Evolutionary conservation across 257 asterid genomes (phyloP), one percentile per base, ranked within the genome.

Genomic region (Scutellaria galericulata): DNA sequence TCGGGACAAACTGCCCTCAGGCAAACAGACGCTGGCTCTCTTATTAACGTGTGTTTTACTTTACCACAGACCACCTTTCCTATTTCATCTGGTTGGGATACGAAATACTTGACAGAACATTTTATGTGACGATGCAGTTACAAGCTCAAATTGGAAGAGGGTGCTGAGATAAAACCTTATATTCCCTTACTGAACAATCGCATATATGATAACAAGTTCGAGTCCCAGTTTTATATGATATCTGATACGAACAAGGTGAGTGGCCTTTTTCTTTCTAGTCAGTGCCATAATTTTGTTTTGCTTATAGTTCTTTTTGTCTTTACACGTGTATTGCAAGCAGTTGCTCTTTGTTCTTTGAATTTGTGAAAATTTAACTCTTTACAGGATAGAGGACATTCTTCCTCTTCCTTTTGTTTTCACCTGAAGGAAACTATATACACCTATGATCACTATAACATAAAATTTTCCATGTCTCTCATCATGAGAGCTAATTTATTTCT

Each of bases 161-260:
- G 78, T 48, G 93, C 96, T 66, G 95, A 90, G 78, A 77, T 95
- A 82, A 92, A 86, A 81, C 98, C 99, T 75, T 82, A 83, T 73
- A 83, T 95, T 83, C 98, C 99, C 51, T 80, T 90, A 47, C 92
- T 95, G 41, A 95, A 95, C 90, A 91, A 95, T 77, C 97, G 99
- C 35, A 87, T 91, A 68, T 95, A 95, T 71, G 99, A 95, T 77
- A 95, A 87, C 80, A 91, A 95, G 78, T 89, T 95, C 75, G 99
- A 95, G 86, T 81, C 99, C 81, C 99, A 95, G 72, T 95, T 95
- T 81, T 95, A 95, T 74, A 88, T 92, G 95, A 91, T 94, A 83
- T 95, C 98, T 11, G 99, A 95, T 87, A 35, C 87, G 64, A 92
- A 95, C 86, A 91, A 91, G 97, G 99, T 94, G 80, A 81, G 72